phyloP scores from a whole-genome alignment of 257 asterid species.

The Solanum chiquidenum region DNA sequence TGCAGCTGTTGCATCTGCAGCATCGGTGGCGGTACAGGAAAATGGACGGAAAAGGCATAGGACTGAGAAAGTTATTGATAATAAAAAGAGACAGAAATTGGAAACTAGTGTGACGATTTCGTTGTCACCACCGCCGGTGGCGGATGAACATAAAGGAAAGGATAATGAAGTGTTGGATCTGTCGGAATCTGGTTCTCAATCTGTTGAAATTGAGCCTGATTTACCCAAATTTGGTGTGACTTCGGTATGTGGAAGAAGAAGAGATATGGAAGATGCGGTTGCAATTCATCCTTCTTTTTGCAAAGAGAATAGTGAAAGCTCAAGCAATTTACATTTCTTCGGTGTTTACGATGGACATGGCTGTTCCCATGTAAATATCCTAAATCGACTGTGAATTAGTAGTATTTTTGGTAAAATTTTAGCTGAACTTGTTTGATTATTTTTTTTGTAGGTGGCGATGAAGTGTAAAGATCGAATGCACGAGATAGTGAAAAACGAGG shows the following conservation, averaged over 20 bases:
- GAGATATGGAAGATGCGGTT: slow-evolving; percentile 93
- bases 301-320: neutral
- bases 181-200: neutral
- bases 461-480: slow-evolving; percentile 86
- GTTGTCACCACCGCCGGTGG: neutral
- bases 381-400: no score
- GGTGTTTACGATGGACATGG: slow-evolving; percentile 99
- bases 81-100: neutral
- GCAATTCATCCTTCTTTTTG: slow-evolving; percentile 47
- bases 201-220: neutral
- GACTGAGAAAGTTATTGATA: slow-evolving; percentile 14
- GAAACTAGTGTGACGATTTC: neutral
- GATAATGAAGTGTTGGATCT: neutral
- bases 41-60: slow-evolving; percentile 33
- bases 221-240: slow-evolving; percentile 52
- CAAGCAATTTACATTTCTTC: slow-evolving; percentile 37
- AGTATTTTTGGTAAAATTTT: no score
- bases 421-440: neutral
- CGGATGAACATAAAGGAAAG: neutral
- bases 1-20: neutral
- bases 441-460: slow-evolving; percentile 55
- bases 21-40: slow-evolving; percentile 26
- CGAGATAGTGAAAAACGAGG: slow-evolving; percentile 63
- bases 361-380: slow-evolving; percentile 74
- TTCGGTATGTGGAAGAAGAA: slow-evolving; percentile 76